Conservation (phyloP, 768 basidiomycete genomes). For the Suillus alpinus region DNA sequence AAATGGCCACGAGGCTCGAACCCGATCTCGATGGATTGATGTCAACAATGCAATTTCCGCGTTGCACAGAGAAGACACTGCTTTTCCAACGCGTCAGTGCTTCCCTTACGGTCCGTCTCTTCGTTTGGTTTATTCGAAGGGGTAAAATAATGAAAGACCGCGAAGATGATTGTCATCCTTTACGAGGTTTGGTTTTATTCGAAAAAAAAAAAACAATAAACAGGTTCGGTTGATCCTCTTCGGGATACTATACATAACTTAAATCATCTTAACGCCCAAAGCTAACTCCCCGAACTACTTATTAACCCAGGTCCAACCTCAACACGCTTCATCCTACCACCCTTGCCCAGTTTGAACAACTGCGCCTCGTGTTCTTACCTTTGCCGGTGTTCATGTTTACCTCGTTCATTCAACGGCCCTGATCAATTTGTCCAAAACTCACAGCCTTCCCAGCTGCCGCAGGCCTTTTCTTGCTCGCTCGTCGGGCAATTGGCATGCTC, state of each 20-base stretch:
- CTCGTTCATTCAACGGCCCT: conserved; percentile 45
- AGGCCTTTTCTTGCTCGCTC: conserved; percentile 26
- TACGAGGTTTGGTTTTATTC: conserved; percentile 14
- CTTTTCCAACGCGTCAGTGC: conserved; percentile 12
- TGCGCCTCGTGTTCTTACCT: conserved; percentile 47
- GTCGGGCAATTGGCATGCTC: conserved; percentile 43
- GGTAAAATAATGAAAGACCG: conserved; percentile 17
- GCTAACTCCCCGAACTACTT: conserved; percentile 24
- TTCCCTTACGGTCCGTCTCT: conserved; percentile 17
- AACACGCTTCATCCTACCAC: conserved; percentile 29
- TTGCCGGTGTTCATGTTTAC: conserved; percentile 46
- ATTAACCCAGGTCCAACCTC: conserved; percentile 18
- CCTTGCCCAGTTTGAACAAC: conserved; percentile 36
- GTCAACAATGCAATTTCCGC: conserved; percentile 31
- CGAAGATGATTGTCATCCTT: conserved; percentile 27
- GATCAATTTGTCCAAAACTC: conserved; percentile 34
- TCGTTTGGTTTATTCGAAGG: conserved; percentile 13
- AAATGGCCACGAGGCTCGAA: conserved; percentile 20
- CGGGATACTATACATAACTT: conserved; percentile 13
- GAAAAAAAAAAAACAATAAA: conserved; percentile 15
- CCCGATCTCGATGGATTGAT: conserved; percentile 8
- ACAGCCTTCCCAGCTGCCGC: conserved; percentile 36
- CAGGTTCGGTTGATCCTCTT: conserved; percentile 6
- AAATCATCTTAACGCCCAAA: conserved; percentile 25
- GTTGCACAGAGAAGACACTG: conserved; percentile 21